A percentile compares a stretch with the other conserved stretches of the same genome.
phyloP scores from a whole-genome alignment of 1,139 yeast genomes.

The Debaryomyces udenii region DNA sequence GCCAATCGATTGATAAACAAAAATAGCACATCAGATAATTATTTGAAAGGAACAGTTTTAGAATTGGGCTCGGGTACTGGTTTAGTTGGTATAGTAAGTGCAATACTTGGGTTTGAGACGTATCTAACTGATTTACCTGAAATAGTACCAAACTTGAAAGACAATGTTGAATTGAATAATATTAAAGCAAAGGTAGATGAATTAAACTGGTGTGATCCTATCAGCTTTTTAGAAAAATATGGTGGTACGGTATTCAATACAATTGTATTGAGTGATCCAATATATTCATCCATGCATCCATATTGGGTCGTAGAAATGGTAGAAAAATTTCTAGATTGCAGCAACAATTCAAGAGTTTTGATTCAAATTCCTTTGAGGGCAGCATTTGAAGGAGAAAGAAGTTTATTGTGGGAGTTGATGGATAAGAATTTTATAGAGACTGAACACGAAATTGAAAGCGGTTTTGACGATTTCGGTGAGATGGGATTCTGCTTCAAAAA shows the following conservation, averaged over 20 bases:
- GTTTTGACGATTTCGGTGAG: conserved; percentile 86
- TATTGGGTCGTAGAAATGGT: conserved; percentile 66
- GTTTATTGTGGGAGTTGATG: conserved; percentile 58
- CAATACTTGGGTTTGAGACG: conserved; percentile 52
- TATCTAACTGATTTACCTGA: conserved; percentile 77
- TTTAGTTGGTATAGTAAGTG: conserved; percentile 73
- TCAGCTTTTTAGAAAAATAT: conserved; percentile 30
- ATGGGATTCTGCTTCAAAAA: conserved; percentile 62
- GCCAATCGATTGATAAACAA: conserved; percentile 52
- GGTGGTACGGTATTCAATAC: conserved; percentile 46
- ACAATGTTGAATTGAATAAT: conserved; percentile 58
- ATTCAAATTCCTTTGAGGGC: conserved; percentile 77
- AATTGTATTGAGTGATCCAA: conserved; percentile 81
- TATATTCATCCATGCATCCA: conserved; percentile 84
- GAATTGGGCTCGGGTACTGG: conserved; percentile 97
- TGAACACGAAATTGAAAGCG: conserved; percentile 50
- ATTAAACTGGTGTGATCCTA: conserved; percentile 78
- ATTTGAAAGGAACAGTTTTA: conserved; percentile 50
- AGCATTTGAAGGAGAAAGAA: conserved; percentile 67
- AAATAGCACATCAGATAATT: conserved; percentile 11
- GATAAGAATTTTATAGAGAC: conserved; percentile 26
- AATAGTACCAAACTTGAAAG: conserved; percentile 66
- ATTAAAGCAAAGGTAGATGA: conserved; percentile 45
- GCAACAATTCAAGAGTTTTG: conserved; percentile 48
- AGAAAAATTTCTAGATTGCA: conserved; percentile 38